Base-by-base conservation (phyloP, 306 rosid species). In the Vigna angularis region DNA sequence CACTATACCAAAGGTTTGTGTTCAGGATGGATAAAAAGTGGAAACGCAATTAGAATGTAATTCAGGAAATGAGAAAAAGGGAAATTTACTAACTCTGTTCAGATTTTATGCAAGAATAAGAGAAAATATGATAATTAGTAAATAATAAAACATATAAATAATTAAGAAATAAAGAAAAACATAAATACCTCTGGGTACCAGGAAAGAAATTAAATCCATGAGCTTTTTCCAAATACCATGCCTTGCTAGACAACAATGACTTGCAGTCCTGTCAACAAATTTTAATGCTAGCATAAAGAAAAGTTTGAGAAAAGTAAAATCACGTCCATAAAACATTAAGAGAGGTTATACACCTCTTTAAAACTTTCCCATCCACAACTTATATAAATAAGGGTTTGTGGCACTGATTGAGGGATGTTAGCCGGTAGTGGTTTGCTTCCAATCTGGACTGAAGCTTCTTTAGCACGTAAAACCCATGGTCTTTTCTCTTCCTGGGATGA, bases 321-420 rank as follows among this genome's bases (percentile, higher is more conserved):
- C 56, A 78, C 69, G 76, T 11, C 56, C 20, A 62, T 34, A 55
- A 52, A 76, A 38, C 20, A 68, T n/a, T 44, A 61, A 68, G 53
- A 18, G 15, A 50, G 32, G 11, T 42, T 12, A 81, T 63, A 59
- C 87, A 95, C 98, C 98, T 95, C 91, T 86, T 92, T 95, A 88
- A 95, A 95, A 84, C 97, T 95, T 88, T 94, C 97, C 98, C 98
- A 95, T 79, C 98, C 98, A 77, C 98, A 95, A 79, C 98, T 95
- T 81, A 95, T 92, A 74, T 94, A 94, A 78, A 95, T 88, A 68
- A 95, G 98, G 64, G 96, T 95, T 82, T 89, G 90, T 47, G 98
- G 98, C 73, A 89, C 84, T 22, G 85, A 74, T 72, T 73, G 87
- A 50, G 82, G 14, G 34, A 32, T 49, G 75, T 85, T 72, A 22